Evolutionary conservation across 2,329 filamentous ascomycete species (phyloP), one percentile per base, ranked within the genome.

Genomic region (Emergomyces pasteurianus): DNA sequence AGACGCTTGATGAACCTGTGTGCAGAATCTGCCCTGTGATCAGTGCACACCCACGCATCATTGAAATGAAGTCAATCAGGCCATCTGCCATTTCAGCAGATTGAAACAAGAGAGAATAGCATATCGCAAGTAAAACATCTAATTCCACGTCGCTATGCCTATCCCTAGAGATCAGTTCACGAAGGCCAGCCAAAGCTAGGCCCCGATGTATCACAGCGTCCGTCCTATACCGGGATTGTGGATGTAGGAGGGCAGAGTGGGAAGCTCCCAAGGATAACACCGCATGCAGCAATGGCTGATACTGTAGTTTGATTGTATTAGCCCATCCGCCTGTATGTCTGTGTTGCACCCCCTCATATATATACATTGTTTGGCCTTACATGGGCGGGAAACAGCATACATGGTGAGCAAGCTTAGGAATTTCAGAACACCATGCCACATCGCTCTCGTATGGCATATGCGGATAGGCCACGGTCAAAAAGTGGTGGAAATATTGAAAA

Each of bases 251-350:
- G 43, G 62, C 62, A 21, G 68, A 77, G 63, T 88, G 83, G 0
- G 85, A 87, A 40, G 86, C 86, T 1, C 86, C 79, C 63, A 87
- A 79, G 16, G 85, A 85, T 0, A 87, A 78, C 60, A 88, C 84
- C 8, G 85, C 83, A 69, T 88, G 86, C 81, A 88, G 86, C 9
- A 87, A 77, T 61, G 83, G 87, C 62, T 86, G 82, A 65, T 86
- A 42, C 60, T 62, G 14, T 43, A 2, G 46, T 38, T 31, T 14
- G n/a, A n/a, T n/a, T n/a, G n/a, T n/a, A n/a, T n/a, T n/a, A n/a
- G n/a, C n/a, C n/a, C n/a, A n/a, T n/a, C n/a, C n/a, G n/a, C n/a
- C n/a, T n/a, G n/a, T n/a, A n/a, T n/a, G n/a, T n/a, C n/a, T n/a
- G n/a, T n/a, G n/a, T n/a, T n/a, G n/a, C n/a, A n/a, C n/a, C n/a